Evolutionary conservation across 495 filamentous ascomycete genomes (phyloP), one percentile per base, ranked within the genome.

Genomic region (Amniculicola lignicola): DNA sequence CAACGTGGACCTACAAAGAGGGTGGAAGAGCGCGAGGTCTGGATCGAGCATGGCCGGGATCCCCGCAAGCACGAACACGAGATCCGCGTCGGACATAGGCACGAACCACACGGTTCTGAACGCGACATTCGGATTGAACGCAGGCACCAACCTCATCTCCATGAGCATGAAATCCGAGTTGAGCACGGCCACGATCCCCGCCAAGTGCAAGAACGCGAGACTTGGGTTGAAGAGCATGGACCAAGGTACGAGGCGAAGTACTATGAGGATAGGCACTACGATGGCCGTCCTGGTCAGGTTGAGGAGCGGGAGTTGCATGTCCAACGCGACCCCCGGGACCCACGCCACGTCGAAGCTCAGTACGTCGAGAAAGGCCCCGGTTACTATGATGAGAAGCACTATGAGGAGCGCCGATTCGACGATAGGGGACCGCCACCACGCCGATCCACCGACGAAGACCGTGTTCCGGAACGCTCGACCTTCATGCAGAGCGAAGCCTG

Each of bases 331-430:
- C 44, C 37, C 15, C 57, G 57, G 23, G 57, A 60, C 43, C 49
- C 49, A 2, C 57, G 57, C 21, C 57, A 60, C 38, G 50, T 60
- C 24, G 57, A 60, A 45, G 57, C 57, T 10, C 22, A 16, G 16
- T 60, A 60, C 43, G 22, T 24, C 14, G 49, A 54, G 36, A 33
- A 43, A 22, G 57, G 57, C 24, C 57, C 49, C 29, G 43, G 25
- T 16, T 28, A 36, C 35, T 49, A 48, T 28, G 57, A 60, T n/a
- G 57, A 60, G 23, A 41, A 38, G 41, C 57, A 45, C 36, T 60
- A 60, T 22, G 57, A 60, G 29, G 57, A 60, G 37, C 49, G 57
- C 27, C 43, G 47, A 25, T 51, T 37, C 31, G n/a, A n/a, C n/a
- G n/a, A n/a, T n/a, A n/a, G n/a, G n/a, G 29, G 25, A 37, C 18